Percentiles rank a stretch among this genome's conserved stretches.
Conservation (phyloP, 2,329 filamentous ascomycete species). For the Xylaria sp. region DNA sequence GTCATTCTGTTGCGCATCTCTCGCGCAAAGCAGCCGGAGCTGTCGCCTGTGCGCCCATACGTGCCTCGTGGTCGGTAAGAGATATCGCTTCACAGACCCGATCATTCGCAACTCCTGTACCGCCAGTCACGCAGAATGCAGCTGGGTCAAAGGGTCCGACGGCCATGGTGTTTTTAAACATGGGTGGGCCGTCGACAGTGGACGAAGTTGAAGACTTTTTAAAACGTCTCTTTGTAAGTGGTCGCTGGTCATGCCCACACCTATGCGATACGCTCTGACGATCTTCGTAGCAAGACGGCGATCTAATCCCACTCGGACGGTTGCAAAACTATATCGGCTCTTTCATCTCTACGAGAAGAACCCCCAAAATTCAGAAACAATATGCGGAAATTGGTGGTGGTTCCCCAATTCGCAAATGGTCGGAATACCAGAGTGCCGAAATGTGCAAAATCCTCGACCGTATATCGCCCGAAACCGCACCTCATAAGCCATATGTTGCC, state of each 20-base stretch:
- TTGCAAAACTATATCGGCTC: constrained; percentile 92
- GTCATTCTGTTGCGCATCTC: constrained; percentile 53
- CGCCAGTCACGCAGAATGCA: constrained; percentile 82
- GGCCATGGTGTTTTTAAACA: constrained; percentile 99
- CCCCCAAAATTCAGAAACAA: constrained; percentile 96
- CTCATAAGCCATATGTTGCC: constrained; percentile 96
- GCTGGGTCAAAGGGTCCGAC: constrained; percentile 81
- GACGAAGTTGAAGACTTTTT: constrained; percentile 91
- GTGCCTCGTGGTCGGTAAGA: constrained; percentile 40
- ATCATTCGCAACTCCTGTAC: constrained; percentile 69
- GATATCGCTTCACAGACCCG: constrained; percentile 53
- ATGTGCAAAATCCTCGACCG: constrained; percentile 98
- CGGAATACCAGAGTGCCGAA: constrained; percentile 89
- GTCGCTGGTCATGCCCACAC: constrained; percentile 16
- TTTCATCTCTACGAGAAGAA: constrained; percentile 84
- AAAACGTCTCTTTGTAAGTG: constrained; percentile 85
- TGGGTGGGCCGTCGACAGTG: constrained; percentile 92
- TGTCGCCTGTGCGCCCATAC: constrained; percentile 38
- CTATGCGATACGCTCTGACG: constrained; percentile 33
- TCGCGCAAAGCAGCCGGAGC: constrained; percentile 48
- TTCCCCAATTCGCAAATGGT: constrained; percentile 98
- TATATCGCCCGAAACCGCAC: constrained; percentile 90
- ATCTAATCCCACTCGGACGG: constrained; percentile 93
- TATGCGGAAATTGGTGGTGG: constrained; percentile 95
- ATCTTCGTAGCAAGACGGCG: constrained; percentile 77